Evolutionary conservation across 208 protist species (phyloP), one percentile per base, ranked within the genome.

Genomic region (Trypanosoma rangeli): DNA sequence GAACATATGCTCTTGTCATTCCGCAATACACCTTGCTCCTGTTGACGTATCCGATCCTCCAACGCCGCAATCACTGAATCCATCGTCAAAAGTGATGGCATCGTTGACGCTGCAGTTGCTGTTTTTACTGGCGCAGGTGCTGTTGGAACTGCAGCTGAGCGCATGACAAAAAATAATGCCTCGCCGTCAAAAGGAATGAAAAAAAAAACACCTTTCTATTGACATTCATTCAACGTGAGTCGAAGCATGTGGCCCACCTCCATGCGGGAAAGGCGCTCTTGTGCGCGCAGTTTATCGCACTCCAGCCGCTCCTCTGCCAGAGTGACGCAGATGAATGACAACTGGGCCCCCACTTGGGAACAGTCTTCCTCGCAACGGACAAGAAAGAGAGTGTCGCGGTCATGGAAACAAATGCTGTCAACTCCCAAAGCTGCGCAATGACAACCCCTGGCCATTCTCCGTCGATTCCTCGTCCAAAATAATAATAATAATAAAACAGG

Each of bases 291-390:
- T 39, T n/a, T 16, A 13, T 65, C 60, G 48, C 60, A 65, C 20
- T 53, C 46, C 28, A 65, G 50, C n/a, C 31, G 39, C 28, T 55
- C 55, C 26, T 54, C 13, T 33, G 4, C 48, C 13, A 65, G 37
- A 35, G 60, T 28, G 28, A 24, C 26, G 8, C 26, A 26, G 15
- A 65, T 24, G 52, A 65, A 65, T 42, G 5, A 42, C 13, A 42
- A 22, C 31, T 65, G 60, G 20, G 60, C 39, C 44, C 55, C 60
- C 15, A 65, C 12, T 28, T 54, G 44, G 2, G 13, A 26, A 18
- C 42, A 53, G 20, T 65, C 60, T 46, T 65, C 60, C 26, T 65
- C 60, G 48, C 44, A 65, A 4, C 60, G 39, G 5, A 65, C 24
- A 42, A 42, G 60, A 20, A 65, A 65, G 1, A 65, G 24, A 33